Base-by-base conservation (phyloP, 2,329 filamentous ascomycete genomes). In the Nothomitra cinnamomea region DNA sequence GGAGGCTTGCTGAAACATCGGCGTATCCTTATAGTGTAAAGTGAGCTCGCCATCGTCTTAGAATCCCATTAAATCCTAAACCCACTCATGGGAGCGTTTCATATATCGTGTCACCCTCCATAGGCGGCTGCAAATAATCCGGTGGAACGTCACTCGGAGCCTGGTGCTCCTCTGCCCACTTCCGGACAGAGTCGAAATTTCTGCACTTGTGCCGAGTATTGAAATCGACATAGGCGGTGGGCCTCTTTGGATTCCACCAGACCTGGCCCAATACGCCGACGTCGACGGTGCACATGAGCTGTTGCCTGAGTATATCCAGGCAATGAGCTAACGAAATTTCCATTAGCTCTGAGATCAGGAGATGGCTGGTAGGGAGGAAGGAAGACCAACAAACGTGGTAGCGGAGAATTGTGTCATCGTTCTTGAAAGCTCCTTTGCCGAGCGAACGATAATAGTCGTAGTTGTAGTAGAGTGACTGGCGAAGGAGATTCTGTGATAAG, bases 391-490 rank as follows among this genome's bases (percentile, higher is more conserved):
- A 76, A 58, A 79, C 69, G 61, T 83, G 79, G 1, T 71, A 67
- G 22, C 70, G 70, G 6, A 82, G 63, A 43, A 81, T 73, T 36
- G 67, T 62, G 19, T 77, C 75, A 2, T 73, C 69, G 59, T 82
- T 81, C 17, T 62, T 61, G 58, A 82, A 83, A 0, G 76, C 72
- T 1, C 77, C 73, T 22, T 69, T 60, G 2, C 72, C 72, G 24
- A 71, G 59, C 0, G 60, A 60, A 56, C 70, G 70, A 62, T 82
- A 82, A 60, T 79, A 74, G 17, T 75, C 69, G 54, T 75, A 76
- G 60, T 81, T 82, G 66, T 73, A 81, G 60, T 74, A 76, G 0
- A 80, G 64, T 0, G 73, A 66, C 60, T 82, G 74, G 1, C 79
- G 73, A 4, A 82, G 60, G 4, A 82, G 68, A 54, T 82, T 78